These are phyloP conservation scores for Ulota crispa DNA, from an alignment of 225 moss, liverwort and hornwort species.

Conservation along the genomic window DNA sequence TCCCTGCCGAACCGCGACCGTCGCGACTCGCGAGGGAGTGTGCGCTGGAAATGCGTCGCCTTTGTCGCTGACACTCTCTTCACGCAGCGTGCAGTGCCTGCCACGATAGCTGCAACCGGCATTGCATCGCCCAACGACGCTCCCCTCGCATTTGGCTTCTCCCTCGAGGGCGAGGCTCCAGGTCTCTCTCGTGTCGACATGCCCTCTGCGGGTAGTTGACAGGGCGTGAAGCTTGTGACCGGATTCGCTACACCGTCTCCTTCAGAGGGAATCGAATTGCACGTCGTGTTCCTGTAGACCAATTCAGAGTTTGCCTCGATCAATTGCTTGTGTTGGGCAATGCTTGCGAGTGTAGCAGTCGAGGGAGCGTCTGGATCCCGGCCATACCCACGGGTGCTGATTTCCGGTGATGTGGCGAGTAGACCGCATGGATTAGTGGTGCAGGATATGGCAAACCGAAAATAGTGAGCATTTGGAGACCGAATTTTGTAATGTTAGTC, in stretches of 20 bases:
- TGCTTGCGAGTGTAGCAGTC: neutral
- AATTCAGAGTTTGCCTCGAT: neutral
- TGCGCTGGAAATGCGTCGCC: slow-evolving; percentile 26
- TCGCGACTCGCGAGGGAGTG: neutral
- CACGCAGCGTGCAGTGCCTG: neutral
- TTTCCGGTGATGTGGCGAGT: neutral
- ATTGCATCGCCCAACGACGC: neutral
- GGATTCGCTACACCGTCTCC: neutral
- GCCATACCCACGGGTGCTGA: neutral
- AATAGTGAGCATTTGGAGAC: neutral
- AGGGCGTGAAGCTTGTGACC: neutral
- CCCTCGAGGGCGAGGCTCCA: neutral
- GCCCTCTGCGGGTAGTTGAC: neutral
- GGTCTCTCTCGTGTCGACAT: neutral
- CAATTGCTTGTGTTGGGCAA: neutral
- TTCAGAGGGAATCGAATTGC: neutral
- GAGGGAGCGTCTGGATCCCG: neutral
- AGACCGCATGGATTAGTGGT: neutral
- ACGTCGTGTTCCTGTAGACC: neutral
- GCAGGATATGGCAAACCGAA: neutral
- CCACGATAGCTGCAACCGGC: neutral
- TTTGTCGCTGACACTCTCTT: slow-evolving; percentile 10
- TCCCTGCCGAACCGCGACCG: neutral
- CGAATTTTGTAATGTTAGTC: neutral
- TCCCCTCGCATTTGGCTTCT: too few species aligned